Conservation (phyloP, 345 rosid species). For the Kernera saxatilis region DNA sequence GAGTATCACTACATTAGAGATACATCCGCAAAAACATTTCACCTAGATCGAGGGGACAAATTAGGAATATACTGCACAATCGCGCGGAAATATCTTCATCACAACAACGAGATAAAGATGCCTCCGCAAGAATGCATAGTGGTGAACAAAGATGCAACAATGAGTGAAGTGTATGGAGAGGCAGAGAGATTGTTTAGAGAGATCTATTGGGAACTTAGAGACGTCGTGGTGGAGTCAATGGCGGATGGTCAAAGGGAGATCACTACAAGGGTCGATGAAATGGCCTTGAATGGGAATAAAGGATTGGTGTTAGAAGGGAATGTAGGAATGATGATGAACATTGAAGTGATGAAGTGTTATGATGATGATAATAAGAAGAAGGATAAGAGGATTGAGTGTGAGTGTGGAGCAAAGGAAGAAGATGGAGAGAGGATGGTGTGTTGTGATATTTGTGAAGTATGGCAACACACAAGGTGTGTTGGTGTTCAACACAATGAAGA, state of each 20-base stretch:
- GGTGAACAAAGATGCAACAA: slow-evolving; percentile 53
- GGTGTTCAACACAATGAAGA: slow-evolving; percentile 58
- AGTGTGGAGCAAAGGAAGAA: slow-evolving; percentile 71
- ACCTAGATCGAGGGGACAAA: slow-evolving; percentile 34
- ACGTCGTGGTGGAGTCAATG: slow-evolving; percentile 43
- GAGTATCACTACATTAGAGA: slow-evolving; percentile 39
- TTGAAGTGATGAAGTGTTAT: slow-evolving; percentile 5
- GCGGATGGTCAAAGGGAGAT: slow-evolving; percentile 37
- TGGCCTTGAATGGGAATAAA: slow-evolving; percentile 34
- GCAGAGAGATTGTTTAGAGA: slow-evolving; percentile 64
- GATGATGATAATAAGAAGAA: slow-evolving; percentile 29
- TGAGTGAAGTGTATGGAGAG: slow-evolving; percentile 54
- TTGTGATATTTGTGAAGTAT: slow-evolving; percentile 83
- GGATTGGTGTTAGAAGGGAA: slow-evolving; percentile 47
- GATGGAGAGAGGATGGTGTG: slow-evolving; percentile 81
- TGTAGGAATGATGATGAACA: slow-evolving; percentile 30
- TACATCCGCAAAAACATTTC: slow-evolving; percentile 24
- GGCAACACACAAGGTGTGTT: slow-evolving; percentile 88
- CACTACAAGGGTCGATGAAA: slow-evolving; percentile 36
- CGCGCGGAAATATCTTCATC: slow-evolving; percentile 26
- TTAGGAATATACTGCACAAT: slow-evolving; percentile 55
- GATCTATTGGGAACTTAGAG: slow-evolving; percentile 63
- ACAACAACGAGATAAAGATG: slow-evolving; percentile 20
- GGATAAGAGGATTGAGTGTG: slow-evolving; percentile 41
- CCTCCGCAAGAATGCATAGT: slow-evolving; percentile 63